Evolutionary conservation across 1,284 basidiomycete species (phyloP).

Genomic region (Porodaedalea pini): DNA sequence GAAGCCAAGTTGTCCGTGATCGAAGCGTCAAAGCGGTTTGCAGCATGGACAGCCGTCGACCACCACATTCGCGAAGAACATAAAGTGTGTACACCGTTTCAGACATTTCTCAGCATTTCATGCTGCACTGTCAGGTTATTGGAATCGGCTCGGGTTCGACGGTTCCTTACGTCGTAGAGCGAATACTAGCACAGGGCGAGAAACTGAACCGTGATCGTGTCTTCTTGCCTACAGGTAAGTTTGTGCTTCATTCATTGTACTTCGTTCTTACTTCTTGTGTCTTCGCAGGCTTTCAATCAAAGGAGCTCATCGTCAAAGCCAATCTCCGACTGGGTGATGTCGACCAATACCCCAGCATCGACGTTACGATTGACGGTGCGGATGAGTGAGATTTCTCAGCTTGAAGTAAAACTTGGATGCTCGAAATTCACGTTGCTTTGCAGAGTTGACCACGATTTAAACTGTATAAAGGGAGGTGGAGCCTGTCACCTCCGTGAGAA

Average conservation of each 20-base stretch:
- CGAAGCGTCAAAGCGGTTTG: constrained; percentile 83
- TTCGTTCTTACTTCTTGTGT: constrained; percentile 2
- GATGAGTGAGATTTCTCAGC: constrained; percentile 71
- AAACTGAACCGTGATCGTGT: constrained; percentile 76
- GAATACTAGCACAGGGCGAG: constrained; percentile 83
- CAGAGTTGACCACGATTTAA: constrained; percentile 84
- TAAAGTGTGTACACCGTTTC: constrained; percentile 50
- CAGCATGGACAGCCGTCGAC: constrained; percentile 94
- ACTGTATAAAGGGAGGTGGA: constrained; percentile 97
- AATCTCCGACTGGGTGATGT: constrained; percentile 87
- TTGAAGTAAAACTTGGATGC: neutral
- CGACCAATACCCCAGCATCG: constrained; percentile 85
- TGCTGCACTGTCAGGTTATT: constrained; percentile 56
- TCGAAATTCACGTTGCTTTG: constrained; percentile 2
- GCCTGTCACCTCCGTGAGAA: constrained; percentile 97
- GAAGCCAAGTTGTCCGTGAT: constrained; percentile 39
- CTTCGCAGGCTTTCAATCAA: constrained; percentile 85
- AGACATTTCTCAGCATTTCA: neutral
- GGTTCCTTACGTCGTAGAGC: constrained; percentile 95
- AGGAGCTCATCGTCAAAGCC: constrained; percentile 86
- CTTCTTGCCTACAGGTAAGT: constrained; percentile 84
- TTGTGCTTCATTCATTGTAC: neutral
- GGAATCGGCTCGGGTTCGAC: constrained; percentile 95
- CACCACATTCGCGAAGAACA: constrained; percentile 81
- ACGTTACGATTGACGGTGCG: constrained; percentile 96